phyloP scores from a whole-genome alignment of 2,329 filamentous ascomycete genomes.

The Cephalotrichum gorgonifer region DNA sequence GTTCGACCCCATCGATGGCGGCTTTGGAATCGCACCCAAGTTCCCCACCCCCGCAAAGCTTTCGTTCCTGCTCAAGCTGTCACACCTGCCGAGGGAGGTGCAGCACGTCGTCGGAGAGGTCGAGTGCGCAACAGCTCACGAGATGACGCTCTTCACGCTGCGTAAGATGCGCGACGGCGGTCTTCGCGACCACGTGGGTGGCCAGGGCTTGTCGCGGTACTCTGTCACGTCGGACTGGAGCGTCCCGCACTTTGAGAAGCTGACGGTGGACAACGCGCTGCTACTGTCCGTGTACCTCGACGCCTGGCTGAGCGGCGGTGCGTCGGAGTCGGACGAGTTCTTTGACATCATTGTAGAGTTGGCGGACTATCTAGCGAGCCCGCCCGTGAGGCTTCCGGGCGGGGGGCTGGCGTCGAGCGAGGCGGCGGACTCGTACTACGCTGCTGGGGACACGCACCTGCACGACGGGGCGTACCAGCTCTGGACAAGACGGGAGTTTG shows the following conservation, averaged over 20 bases:
- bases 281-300: conserved; percentile 77
- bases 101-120: conserved; percentile 77
- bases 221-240: conserved; percentile 90
- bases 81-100: conserved; percentile 60
- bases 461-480: conserved; percentile 90
- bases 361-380: conserved; percentile 70
- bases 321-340: conserved; percentile 55
- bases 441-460: conserved; percentile 67
- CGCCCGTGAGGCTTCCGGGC: conserved; percentile 53
- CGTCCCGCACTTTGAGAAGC: conserved; percentile 93
- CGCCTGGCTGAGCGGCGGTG: conserved; percentile 56
- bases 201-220: conserved; percentile 55
- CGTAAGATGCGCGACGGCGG: conserved; percentile 56
- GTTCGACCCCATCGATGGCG: conserved; percentile 70
- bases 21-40: conserved; percentile 75
- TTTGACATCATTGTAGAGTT: conserved; percentile 71
- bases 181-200: conserved; percentile 44
- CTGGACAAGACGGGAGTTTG: conserved; percentile 84
- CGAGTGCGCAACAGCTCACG: conserved; percentile 62
- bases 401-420: conserved; percentile 84
- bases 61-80: conserved; percentile 67
- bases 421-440: conserved; percentile 75
- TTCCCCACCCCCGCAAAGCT: conserved; percentile 84
- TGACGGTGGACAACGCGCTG: conserved; percentile 87
- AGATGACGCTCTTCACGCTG: conserved; percentile 75